phyloP scores from a whole-genome alignment of 1,284 basidiomycete species.

The Fistulina hepatica region DNA sequence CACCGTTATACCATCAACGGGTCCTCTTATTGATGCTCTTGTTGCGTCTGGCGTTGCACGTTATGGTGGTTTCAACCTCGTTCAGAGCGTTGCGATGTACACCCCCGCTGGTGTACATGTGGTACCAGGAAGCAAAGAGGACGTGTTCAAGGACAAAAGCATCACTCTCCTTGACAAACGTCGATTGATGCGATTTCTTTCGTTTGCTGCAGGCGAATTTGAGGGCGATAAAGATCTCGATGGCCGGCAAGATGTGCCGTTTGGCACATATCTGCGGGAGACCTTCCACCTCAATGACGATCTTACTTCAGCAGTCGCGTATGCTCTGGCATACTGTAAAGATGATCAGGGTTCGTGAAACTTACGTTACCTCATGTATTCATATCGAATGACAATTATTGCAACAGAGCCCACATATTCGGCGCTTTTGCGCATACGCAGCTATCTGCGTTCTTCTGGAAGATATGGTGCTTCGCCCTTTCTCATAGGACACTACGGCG shows the following conservation, averaged over 20 bases:
- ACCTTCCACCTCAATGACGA: conserved; percentile 53
- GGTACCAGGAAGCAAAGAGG: conserved; percentile 89
- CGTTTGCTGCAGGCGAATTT: conserved; percentile 69
- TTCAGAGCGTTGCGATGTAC: conserved; percentile 69
- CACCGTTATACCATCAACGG: conserved; percentile 70
- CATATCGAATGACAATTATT: conserved; percentile 7
- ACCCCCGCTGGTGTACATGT: conserved; percentile 33
- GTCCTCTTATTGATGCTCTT: conserved; percentile 72
- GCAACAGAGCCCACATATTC: conserved; percentile 49
- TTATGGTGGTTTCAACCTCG: conserved; percentile 82
- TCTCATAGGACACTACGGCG: conserved; percentile 90
- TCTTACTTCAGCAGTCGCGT: conserved; percentile 51
- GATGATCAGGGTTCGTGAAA: conserved; percentile 36
- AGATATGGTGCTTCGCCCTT: conserved; percentile 88
- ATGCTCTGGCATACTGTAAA: conserved; percentile 61
- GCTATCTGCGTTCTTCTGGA: conserved; percentile 73
- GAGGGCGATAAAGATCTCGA: conserved; percentile 51
- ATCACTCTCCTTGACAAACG: conserved; percentile 82
- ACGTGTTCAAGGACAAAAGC: conserved; percentile 80
- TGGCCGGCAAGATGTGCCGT: conserved; percentile 44
- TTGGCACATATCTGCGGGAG: conserved; percentile 50
- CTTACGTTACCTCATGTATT: conserved; percentile 3
- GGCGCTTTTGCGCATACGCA: conserved; percentile 55
- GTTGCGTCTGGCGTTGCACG: conserved; percentile 80
- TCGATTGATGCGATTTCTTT: conserved; percentile 85